These are phyloP conservation scores for Diplodia intermedia DNA, from an alignment of 2,329 filamentous ascomycete genomes.

Conservation along the genomic window DNA sequence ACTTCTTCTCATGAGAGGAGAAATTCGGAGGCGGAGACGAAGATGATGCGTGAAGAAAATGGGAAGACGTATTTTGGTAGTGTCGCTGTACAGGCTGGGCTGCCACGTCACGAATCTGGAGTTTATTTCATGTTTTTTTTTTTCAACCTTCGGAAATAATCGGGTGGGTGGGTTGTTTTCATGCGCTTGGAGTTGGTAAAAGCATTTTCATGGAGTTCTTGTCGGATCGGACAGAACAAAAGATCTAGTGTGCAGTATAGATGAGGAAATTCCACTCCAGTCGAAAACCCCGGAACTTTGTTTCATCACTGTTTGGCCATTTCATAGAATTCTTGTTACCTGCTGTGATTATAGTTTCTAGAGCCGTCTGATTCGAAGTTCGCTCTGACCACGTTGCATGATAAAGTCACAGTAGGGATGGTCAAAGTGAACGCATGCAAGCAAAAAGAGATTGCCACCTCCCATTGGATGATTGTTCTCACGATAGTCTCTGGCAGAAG, in stretches of 20 bases:
- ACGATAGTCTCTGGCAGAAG: conserved; percentile 17
- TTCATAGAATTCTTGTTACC: neutral
- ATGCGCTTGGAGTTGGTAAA: neutral
- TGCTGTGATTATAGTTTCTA: too few species aligned
- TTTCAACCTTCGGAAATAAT: neutral
- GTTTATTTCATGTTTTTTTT: neutral
- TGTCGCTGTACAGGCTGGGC: neutral
- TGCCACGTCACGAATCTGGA: neutral
- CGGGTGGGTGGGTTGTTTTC: neutral
- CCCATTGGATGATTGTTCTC: conserved; percentile 15
- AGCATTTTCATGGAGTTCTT: neutral
- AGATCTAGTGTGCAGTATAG: neutral
- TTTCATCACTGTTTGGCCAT: neutral
- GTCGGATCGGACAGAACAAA: neutral
- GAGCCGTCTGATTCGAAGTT: neutral
- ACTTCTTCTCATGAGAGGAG: conserved; percentile 56
- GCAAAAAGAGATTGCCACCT: conserved; percentile 1
- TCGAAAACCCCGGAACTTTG: neutral
- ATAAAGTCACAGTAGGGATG: neutral
- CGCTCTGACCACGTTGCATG: neutral
- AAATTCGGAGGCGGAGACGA: too few species aligned
- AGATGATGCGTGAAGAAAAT: neutral
- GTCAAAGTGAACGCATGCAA: neutral
- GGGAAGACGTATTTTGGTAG: neutral
- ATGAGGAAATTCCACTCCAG: neutral